Conservation (phyloP, 768 basidiomycete genomes). For the Boletus patriciae region DNA sequence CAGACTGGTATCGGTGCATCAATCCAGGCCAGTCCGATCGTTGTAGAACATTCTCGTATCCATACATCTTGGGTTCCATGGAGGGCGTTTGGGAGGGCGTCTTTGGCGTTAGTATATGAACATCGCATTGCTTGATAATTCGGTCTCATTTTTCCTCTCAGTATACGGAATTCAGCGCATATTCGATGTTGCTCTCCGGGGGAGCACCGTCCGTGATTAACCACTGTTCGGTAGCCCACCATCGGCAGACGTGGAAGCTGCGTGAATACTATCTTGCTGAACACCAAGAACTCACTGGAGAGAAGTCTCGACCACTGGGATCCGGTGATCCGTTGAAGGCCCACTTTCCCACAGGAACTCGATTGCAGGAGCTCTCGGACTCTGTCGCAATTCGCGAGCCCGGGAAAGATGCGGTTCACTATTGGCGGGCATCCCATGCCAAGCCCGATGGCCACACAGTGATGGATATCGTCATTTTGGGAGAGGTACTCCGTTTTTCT, state of each 20-base stretch:
- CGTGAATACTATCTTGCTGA: slow-evolving; percentile 66
- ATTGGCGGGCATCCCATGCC: slow-evolving; percentile 28
- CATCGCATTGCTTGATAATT: neutral
- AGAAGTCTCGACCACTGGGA: slow-evolving; percentile 39
- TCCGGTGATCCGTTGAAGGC: slow-evolving; percentile 64
- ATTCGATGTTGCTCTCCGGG: slow-evolving; percentile 73
- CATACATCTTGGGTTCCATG: slow-evolving; percentile 64
- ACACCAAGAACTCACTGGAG: slow-evolving; percentile 21
- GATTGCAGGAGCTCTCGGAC: slow-evolving; percentile 47
- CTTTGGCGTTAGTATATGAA: slow-evolving; percentile 58
- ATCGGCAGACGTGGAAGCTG: slow-evolving; percentile 89
- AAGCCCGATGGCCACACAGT: slow-evolving; percentile 32
- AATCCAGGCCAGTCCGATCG: slow-evolving; percentile 36
- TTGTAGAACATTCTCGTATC: slow-evolving; percentile 38
- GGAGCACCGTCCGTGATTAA: slow-evolving; percentile 65
- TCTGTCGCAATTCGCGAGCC: slow-evolving; percentile 52
- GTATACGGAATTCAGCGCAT: slow-evolving; percentile 86
- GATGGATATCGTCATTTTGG: slow-evolving; percentile 65
- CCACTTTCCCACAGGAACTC: slow-evolving; percentile 55
- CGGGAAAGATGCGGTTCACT: slow-evolving; percentile 31
- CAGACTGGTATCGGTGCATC: slow-evolving; percentile 65
- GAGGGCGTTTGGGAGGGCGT: slow-evolving; percentile 81
- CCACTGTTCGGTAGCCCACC: slow-evolving; percentile 73
- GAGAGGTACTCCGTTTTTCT: slow-evolving; percentile 52
- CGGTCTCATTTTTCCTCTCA: slow-evolving; percentile 27